phyloP scores from a whole-genome alignment of 2,329 filamentous ascomycete genomes.

The Claviceps sp. region DNA sequence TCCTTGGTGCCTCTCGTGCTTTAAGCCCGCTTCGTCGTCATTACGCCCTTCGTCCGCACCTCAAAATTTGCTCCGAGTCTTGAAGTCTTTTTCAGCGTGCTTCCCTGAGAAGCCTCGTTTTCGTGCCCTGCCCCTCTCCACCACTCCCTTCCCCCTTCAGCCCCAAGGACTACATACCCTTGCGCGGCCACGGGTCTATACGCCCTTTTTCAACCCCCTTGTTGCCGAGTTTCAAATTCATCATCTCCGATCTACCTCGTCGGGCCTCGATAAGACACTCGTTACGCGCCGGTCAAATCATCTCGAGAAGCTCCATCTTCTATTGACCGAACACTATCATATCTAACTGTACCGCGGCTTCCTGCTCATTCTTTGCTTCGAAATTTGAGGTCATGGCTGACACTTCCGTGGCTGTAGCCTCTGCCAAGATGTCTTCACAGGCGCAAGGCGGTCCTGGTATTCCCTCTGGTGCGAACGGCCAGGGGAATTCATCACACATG shows the following conservation, averaged over 20 bases:
- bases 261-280: background rate
- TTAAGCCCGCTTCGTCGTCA: slow-evolving; percentile 2
- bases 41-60: background rate
- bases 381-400: slow-evolving; percentile 54
- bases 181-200: background rate
- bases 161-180: background rate
- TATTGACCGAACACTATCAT: background rate
- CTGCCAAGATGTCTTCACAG: slow-evolving; percentile 57
- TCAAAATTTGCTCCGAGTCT: slow-evolving; percentile 4
- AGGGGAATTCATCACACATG: slow-evolving; percentile 64
- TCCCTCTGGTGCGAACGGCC: slow-evolving; percentile 46
- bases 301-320: background rate
- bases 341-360: slow-evolving; percentile 1
- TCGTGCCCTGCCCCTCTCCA: background rate
- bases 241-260: background rate
- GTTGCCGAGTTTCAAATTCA: background rate
- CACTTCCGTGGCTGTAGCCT: slow-evolving; percentile 46
- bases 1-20: slow-evolving; percentile 2
- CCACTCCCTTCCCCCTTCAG: background rate
- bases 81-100: slow-evolving; percentile 1
- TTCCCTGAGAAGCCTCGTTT: slow-evolving; percentile 1
- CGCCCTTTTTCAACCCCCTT: background rate
- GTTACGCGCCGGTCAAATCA: background rate
- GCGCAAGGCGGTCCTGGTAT: slow-evolving; percentile 48
- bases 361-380: background rate